A percentile compares a stretch with the other conserved stretches of the same genome.
Conservation (phyloP, 176 grass and related monocot genomes). For the Urochloa ruziziensis region DNA sequence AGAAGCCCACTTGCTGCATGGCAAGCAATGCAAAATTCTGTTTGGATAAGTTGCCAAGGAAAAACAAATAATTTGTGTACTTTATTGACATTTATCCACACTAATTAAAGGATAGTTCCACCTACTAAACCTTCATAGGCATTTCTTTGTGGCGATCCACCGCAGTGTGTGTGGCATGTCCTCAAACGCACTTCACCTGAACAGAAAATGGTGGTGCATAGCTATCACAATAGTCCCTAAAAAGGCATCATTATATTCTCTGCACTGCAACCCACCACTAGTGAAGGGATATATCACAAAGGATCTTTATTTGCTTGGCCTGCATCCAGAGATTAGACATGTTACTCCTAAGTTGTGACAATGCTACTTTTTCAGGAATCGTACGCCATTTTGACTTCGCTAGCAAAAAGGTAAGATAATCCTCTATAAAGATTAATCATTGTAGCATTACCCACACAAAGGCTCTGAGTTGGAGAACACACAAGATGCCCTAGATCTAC, state of each 20-base stretch:
- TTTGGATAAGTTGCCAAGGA: too few relatives aligned
- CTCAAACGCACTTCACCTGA: neutral
- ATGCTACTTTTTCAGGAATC: neutral
- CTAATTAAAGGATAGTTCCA: neutral
- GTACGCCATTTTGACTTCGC: neutral
- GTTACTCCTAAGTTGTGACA: neutral
- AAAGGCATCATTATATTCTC: neutral
- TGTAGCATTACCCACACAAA: neutral
- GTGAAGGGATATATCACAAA: neutral
- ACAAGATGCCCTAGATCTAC: neutral
- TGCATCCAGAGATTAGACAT: slow-evolving; percentile 4
- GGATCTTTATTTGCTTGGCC: neutral
- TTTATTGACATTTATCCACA: neutral
- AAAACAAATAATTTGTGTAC: neutral
- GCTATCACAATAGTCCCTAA: neutral
- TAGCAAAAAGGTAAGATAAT: neutral
- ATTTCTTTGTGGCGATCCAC: slow-evolving; percentile 7
- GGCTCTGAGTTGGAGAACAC: slow-evolving; percentile 7
- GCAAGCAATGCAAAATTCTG: too few relatives aligned
- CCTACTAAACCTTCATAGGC: neutral
- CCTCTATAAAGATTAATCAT: neutral
- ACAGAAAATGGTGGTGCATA: neutral
- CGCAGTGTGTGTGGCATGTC: neutral
- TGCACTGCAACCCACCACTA: neutral
- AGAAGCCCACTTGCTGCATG: neutral